Percentiles rank a stretch among this genome's conserved stretches.
Evolutionary conservation across 805 yeast species (phyloP).

Genomic region (Hanseniaspora thailandica): DNA sequence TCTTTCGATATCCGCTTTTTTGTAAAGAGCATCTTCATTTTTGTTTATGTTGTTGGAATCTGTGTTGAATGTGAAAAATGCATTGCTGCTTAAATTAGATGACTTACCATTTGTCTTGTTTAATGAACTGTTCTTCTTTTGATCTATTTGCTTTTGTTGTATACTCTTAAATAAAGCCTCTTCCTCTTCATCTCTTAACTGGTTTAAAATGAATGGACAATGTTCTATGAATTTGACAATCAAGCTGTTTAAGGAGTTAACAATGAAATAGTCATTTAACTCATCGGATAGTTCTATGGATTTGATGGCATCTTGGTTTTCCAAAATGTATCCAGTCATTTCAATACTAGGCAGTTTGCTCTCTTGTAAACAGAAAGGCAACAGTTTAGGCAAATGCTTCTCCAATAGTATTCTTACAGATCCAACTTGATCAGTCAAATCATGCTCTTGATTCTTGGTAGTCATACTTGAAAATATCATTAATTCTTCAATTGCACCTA

Average conservation of each 20-base stretch:
- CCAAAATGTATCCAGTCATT: slow-evolving; percentile 2
- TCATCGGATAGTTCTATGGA: slow-evolving; percentile 20
- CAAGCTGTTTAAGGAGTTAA: slow-evolving; percentile 38
- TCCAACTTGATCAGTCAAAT: slow-evolving; percentile 33
- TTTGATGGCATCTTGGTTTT: slow-evolving; percentile 2
- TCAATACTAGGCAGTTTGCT: slow-evolving; percentile 29
- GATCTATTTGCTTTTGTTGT: slow-evolving; percentile 20
- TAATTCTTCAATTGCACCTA: slow-evolving; percentile 62
- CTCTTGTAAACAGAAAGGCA: slow-evolving; percentile 43
- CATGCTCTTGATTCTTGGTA: slow-evolving; percentile 30
- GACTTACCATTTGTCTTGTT: not conserved
- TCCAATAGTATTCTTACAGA: slow-evolving; percentile 58
- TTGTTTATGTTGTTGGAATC: not conserved
- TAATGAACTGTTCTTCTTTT: not conserved
- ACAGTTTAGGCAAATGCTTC: slow-evolving; percentile 48
- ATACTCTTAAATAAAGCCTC: slow-evolving; percentile 53
- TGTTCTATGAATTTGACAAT: slow-evolving; percentile 47
- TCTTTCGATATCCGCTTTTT: slow-evolving; percentile 76
- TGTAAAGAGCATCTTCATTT: slow-evolving; percentile 42
- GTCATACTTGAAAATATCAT: slow-evolving; percentile 53
- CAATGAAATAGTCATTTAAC: slow-evolving; percentile 26
- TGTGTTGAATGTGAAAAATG: not conserved
- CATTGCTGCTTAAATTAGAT: slow-evolving; percentile 31
- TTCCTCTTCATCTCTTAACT: slow-evolving; percentile 61
- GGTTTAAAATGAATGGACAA: slow-evolving; percentile 55